Conservation (phyloP, 768 basidiomycete genomes). For the Strobilomyces echinocephalus region DNA sequence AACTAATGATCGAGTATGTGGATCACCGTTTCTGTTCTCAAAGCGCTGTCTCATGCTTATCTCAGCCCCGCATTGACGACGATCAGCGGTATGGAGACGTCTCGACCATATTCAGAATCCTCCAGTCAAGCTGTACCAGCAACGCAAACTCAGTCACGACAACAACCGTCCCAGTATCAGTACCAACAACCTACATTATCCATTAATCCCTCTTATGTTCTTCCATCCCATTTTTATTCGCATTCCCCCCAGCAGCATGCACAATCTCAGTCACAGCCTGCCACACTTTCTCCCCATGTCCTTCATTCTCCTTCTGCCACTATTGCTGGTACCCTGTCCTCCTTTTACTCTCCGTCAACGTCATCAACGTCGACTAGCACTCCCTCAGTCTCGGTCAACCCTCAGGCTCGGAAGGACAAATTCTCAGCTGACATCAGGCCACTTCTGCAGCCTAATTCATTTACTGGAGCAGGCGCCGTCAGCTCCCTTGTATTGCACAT, state of each 20-base stretch:
- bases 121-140: constrained; percentile 37
- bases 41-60: constrained; percentile 12
- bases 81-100: constrained; percentile 46
- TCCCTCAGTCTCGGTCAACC: constrained; percentile 32
- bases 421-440: constrained; percentile 52
- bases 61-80: constrained; percentile 57
- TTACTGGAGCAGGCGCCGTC: constrained; percentile 69
- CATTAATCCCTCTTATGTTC: constrained; percentile 40
- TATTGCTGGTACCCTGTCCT: constrained; percentile 32
- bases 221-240: constrained; percentile 36
- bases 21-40: constrained; percentile 1
- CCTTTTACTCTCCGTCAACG: constrained; percentile 36
- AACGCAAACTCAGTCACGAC: constrained; percentile 32
- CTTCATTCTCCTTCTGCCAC: constrained; percentile 52
- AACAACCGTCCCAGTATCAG: constrained; percentile 35
- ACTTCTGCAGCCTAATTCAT: constrained; percentile 51
- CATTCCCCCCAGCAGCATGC: constrained; percentile 27
- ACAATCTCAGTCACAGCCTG: constrained; percentile 39
- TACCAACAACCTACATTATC: constrained; percentile 39
- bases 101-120: constrained; percentile 43
- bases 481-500: constrained; percentile 54
- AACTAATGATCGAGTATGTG: constrained; percentile 69
- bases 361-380: constrained; percentile 27
- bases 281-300: constrained; percentile 66
- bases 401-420: constrained; percentile 51